These are phyloP conservation scores for Picocystis sp. DNA, from an alignment of 163 green algal genomes.

Conservation along the genomic window DNA sequence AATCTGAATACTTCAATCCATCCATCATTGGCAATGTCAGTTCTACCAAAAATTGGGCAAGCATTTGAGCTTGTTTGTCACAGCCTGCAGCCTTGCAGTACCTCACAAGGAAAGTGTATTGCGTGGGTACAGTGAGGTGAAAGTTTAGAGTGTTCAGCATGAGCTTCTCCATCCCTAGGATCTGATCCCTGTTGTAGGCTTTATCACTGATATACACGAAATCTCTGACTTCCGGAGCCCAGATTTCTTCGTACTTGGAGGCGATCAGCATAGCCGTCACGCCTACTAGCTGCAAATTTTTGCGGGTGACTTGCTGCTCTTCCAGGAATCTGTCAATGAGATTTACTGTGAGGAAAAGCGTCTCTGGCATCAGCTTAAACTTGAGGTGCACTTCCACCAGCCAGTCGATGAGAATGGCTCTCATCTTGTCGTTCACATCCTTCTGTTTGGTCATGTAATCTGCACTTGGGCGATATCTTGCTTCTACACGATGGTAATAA, in stretches of 20 bases:
- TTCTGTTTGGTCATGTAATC: conserved; percentile 72
- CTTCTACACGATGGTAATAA: conserved; percentile 69
- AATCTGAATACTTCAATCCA: conserved; percentile 61
- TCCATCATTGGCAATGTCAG: conserved; percentile 65
- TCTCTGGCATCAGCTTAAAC: conserved; percentile 99
- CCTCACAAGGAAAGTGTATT: conserved; percentile 70
- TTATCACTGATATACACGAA: conserved; percentile 98
- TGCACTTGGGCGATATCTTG: conserved; percentile 28
- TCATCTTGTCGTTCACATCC: conserved; percentile 93
- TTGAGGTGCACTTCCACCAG: conserved; percentile 99
- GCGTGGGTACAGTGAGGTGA: conserved; percentile 90
- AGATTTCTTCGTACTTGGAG: conserved; percentile 99
- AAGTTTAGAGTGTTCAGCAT: conserved; percentile 95
- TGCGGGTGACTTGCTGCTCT: conserved; percentile 63
- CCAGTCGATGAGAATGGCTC: conserved; percentile 95
- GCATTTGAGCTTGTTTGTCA: conserved; percentile 34
- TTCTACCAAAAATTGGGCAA: conserved; percentile 67
- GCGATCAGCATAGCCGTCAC: conserved; percentile 96
- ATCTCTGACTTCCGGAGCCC: conserved; percentile 87
- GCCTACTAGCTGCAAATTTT: conserved; percentile 94
- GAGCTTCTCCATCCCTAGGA: conserved; percentile 80
- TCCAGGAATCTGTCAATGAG: conserved; percentile 95
- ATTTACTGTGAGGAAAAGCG: conserved; percentile 87
- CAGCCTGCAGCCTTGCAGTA: conserved; percentile 66
- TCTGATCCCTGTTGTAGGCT: conserved; percentile 80